phyloP scores from a whole-genome alignment of 1,139 yeast species.

The Geotrichum klebahnii region DNA sequence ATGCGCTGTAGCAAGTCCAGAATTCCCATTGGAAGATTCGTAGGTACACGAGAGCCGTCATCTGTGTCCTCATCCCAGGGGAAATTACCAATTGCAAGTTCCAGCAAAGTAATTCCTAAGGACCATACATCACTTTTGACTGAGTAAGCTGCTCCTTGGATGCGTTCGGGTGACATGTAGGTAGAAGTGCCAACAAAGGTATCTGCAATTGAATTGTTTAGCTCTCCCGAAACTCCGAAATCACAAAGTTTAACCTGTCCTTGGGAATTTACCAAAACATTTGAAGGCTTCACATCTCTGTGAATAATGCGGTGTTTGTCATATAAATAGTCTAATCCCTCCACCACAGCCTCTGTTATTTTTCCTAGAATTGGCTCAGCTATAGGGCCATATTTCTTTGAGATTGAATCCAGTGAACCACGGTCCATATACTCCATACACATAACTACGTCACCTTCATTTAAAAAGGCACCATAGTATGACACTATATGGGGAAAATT shows the following conservation, averaged over 20 bases:
- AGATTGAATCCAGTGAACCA: slow-evolving; percentile 80
- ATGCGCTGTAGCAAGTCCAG: slow-evolving; percentile 85
- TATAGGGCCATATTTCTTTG: slow-evolving; percentile 49
- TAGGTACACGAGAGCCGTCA: slow-evolving; percentile 39
- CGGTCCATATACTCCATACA: slow-evolving; percentile 97
- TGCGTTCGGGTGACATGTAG: slow-evolving; percentile 96
- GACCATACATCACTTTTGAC: slow-evolving; percentile 97
- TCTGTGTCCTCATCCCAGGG: slow-evolving; percentile 46
- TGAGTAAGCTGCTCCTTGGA: slow-evolving; percentile 88
- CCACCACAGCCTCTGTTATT: slow-evolving; percentile 69
- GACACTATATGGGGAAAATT: slow-evolving; percentile 74
- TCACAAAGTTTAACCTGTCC: slow-evolving; percentile 86
- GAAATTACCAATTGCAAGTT: slow-evolving; percentile 75
- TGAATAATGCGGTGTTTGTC: slow-evolving; percentile 82
- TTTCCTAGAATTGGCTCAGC: slow-evolving; percentile 69
- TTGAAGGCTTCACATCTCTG: slow-evolving; percentile 88
- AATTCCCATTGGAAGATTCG: slow-evolving; percentile 73
- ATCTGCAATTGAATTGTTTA: slow-evolving; percentile 88
- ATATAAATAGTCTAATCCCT: slow-evolving; percentile 78
- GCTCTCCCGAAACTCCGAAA: slow-evolving; percentile 89
- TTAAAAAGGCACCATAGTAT: slow-evolving; percentile 82
- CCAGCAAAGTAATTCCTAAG: slow-evolving; percentile 81
- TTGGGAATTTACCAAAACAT: slow-evolving; percentile 70
- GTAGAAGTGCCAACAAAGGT: slow-evolving; percentile 97
- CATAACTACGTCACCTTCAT: slow-evolving; percentile 67